phyloP scores from a whole-genome alignment of 2,329 filamentous ascomycete genomes.

The Fusarium luffae region DNA sequence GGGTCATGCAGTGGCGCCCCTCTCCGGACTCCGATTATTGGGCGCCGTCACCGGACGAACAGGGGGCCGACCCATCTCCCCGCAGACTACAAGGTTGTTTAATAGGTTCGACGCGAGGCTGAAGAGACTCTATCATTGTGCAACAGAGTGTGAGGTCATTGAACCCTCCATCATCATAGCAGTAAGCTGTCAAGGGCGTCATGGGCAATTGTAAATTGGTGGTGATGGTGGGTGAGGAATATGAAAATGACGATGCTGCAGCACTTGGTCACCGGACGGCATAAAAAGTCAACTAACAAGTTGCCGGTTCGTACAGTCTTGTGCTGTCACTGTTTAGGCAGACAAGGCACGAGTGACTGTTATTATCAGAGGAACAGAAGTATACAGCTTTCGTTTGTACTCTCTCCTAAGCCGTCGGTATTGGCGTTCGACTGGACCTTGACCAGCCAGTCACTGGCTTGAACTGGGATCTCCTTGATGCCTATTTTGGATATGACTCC shows the following conservation, averaged over 20 bases:
- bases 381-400: conserved; percentile 12
- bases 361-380: neutral
- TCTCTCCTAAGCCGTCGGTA: conserved; percentile 3
- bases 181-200: conserved; percentile 13
- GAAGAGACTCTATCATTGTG: conserved; percentile 21
- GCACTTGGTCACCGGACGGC: conserved; percentile 6
- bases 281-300: neutral
- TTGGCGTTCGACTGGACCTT: conserved; percentile 7
- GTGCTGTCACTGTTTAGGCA: conserved; percentile 22
- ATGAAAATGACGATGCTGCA: conserved; percentile 9
- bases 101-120: conserved; percentile 31
- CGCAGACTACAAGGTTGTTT: conserved; percentile 29
- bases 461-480: conserved; percentile 19
- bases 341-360: conserved; percentile 11
- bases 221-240: conserved; percentile 10
- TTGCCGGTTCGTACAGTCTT: neutral
- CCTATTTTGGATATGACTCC: conserved; percentile 35
- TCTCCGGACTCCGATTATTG: conserved; percentile 35
- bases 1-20: conserved; percentile 41
- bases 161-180: conserved; percentile 32
- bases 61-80: conserved; percentile 27
- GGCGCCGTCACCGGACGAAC: conserved; percentile 20
- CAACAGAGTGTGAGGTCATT: conserved; percentile 39
- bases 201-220: conserved; percentile 1
- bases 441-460: conserved; percentile 13